Base-by-base conservation (phyloP, 768 basidiomycete species). In the Rhodotorula toruloides region DNA sequence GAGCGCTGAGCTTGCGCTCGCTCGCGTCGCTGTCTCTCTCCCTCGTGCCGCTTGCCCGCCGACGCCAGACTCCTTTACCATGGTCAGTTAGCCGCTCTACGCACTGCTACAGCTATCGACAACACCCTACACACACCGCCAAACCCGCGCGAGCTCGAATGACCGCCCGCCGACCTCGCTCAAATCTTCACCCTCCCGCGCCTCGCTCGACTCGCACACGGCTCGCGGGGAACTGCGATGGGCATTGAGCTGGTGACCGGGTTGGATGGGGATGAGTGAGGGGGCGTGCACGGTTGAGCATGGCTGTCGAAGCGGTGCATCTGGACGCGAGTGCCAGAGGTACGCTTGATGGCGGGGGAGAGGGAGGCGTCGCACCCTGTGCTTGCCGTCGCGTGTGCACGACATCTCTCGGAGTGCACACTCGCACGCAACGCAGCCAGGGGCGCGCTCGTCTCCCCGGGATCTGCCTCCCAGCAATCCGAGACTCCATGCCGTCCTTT, bases 401-500 rank as follows among this genome's bases (percentile, higher is more conserved):
- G 53, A 29, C 21, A 11, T 29, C 47, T 17, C 29, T 27, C 21
- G 5, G 47, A n/a, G n/a, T n/a, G n/a, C n/a, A n/a, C n/a, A n/a
- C n/a, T n/a, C n/a, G n/a, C n/a, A n/a, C n/a, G n/a, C n/a, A n/a
- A n/a, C n/a, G n/a, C n/a, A 32, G n/a, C 12, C 19, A 31, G 25
- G 50, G 12, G 11, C n/a, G n/a, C 47, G 46, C 48, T 50, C 31
- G 36, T 14, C 40, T 37, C 49, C 59, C 50, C 21, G 16, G 6
- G 12, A 36, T 25, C 14, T 9, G 11, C 52, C 27, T 49, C 44
- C 21, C 54, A 34, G 29, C 54, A 9, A 8, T 31, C 29, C 3
- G 37, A 53, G 50, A 60, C 49, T 60, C 59, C 59, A 60, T 60
- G 59, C 59, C 59, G 59, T 42, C 22, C 59, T 50, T 39, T 16